phyloP scores from a whole-genome alignment of 2,329 filamentous ascomycete genomes.

The Phaeoacremonium minimum region DNA sequence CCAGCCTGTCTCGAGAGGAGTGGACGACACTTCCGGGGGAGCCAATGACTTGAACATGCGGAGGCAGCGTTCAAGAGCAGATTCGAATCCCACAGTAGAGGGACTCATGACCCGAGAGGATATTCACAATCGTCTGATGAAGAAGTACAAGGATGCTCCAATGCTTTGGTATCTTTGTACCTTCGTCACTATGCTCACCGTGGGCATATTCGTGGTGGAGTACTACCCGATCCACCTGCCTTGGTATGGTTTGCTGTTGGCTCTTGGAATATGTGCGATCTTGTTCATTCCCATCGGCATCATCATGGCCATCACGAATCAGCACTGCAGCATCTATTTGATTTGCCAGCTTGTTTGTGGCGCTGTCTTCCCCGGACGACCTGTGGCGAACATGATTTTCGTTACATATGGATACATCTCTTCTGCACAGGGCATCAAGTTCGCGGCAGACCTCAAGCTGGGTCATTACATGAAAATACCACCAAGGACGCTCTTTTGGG shows the following conservation, averaged over 20 bases:
- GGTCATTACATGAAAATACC: constrained; percentile 88
- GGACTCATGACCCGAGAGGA: constrained; percentile 68
- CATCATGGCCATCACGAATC: constrained; percentile 89
- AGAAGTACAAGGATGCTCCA: constrained; percentile 75
- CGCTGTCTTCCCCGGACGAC: constrained; percentile 75
- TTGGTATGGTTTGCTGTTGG: constrained; percentile 80
- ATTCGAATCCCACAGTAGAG: constrained; percentile 37
- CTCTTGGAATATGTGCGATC: constrained; percentile 70
- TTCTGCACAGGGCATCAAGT: constrained; percentile 84
- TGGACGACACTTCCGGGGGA: constrained; percentile 9
- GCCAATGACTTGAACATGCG: constrained; percentile 2
- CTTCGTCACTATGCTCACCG: constrained; percentile 69
- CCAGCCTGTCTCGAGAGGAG: constrained; percentile 39
- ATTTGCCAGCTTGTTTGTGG: constrained; percentile 85
- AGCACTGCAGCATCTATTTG: constrained; percentile 81
- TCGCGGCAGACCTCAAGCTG: constrained; percentile 80
- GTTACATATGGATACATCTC: constrained; percentile 90
- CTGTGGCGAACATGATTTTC: constrained; percentile 91
- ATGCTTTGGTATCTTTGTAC: constrained; percentile 77
- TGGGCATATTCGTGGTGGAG: constrained; percentile 81
- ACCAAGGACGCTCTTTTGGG: constrained; percentile 71
- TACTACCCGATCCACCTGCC: constrained; percentile 80
- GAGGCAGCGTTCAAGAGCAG: constrained; percentile 13
- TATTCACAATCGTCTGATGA: constrained; percentile 81
- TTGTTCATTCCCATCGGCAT: constrained; percentile 90